Percentiles rank a stretch among this genome's conserved stretches.
These are phyloP conservation scores for Scytalidium lignicola DNA, from an alignment of 2,329 filamentous ascomycete genomes.

Conservation along the genomic window DNA sequence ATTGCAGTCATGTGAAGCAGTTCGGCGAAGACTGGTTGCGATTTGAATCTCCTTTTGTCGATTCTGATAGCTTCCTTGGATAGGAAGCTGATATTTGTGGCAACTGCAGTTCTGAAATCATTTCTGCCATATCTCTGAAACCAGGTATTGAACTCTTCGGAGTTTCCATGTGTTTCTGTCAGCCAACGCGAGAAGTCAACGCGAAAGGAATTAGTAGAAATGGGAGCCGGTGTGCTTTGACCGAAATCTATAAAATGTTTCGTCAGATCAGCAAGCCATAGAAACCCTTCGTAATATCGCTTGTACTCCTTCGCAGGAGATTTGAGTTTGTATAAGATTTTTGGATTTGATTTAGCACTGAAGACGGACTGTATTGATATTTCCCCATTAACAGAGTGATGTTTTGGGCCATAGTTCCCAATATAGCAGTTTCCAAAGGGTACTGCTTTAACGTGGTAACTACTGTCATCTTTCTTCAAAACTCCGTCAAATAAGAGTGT, in stretches of 20 bases:
- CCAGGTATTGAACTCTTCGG: slow-evolving; percentile 49
- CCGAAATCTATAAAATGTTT: slow-evolving; percentile 68
- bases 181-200: slow-evolving; percentile 55
- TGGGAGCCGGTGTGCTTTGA: slow-evolving; percentile 15
- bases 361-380: slow-evolving; percentile 60
- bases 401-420: slow-evolving; percentile 55
- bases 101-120: slow-evolving; percentile 61
- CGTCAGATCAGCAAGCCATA: slow-evolving; percentile 65
- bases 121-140: slow-evolving; percentile 38
- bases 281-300: slow-evolving; percentile 56
- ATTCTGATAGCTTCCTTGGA: slow-evolving; percentile 56
- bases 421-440: slow-evolving; percentile 57
- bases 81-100: slow-evolving; percentile 57
- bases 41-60: slow-evolving; percentile 10
- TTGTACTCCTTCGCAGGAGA: slow-evolving; percentile 54
- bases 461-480: slow-evolving; percentile 38
- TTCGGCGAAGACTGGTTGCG: slow-evolving; percentile 33
- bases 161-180: slow-evolving; percentile 34
- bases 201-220: slow-evolving; percentile 53
- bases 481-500: slow-evolving; percentile 56
- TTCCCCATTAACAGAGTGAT: slow-evolving; percentile 42
- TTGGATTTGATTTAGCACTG: slow-evolving; percentile 30
- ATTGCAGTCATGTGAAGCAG: slow-evolving; percentile 27
- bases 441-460: slow-evolving; percentile 47
- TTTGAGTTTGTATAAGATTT: slow-evolving; percentile 59